Conservation (phyloP, 805 yeast genomes). For the Wickerhamiella sergipiensis region DNA sequence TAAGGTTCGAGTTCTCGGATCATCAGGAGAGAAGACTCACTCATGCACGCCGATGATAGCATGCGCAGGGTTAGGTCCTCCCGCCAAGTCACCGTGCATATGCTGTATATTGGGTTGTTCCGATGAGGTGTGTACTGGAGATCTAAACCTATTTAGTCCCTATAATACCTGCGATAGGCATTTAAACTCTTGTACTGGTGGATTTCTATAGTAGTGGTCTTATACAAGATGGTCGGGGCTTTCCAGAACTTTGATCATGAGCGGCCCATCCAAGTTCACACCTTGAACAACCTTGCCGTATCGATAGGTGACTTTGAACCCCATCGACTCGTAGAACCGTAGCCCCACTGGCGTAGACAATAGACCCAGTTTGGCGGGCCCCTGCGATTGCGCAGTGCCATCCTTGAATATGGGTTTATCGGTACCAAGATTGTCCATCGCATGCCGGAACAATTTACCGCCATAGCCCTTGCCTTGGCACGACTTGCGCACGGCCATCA, state of each 20-base stretch:
- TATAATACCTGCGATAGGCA: too few species aligned
- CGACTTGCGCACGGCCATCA: background rate
- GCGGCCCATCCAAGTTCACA: background rate
- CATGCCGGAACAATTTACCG: background rate
- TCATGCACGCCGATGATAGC: background rate
- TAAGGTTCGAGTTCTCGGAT: background rate
- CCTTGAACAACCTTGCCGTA: background rate
- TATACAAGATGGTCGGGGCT: background rate
- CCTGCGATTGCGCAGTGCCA: background rate
- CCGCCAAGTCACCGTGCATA: background rate
- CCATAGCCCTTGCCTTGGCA: conserved; percentile 1
- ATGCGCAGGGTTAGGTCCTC: background rate
- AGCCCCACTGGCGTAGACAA: background rate
- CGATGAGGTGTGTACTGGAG: too few species aligned
- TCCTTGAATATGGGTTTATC: background rate
- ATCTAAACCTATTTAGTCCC: too few species aligned
- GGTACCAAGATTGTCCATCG: background rate
- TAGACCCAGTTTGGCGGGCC: background rate
- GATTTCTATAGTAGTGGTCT: too few species aligned
- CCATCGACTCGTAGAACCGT: background rate
- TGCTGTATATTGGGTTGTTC: too few species aligned
- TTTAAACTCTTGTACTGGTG: too few species aligned
- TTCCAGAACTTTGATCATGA: background rate
- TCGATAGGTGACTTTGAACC: background rate
- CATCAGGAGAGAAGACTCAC: background rate